Evolutionary conservation across 2,329 filamentous ascomycete genomes (phyloP).

Genomic region (Aspergillus clavatus): DNA sequence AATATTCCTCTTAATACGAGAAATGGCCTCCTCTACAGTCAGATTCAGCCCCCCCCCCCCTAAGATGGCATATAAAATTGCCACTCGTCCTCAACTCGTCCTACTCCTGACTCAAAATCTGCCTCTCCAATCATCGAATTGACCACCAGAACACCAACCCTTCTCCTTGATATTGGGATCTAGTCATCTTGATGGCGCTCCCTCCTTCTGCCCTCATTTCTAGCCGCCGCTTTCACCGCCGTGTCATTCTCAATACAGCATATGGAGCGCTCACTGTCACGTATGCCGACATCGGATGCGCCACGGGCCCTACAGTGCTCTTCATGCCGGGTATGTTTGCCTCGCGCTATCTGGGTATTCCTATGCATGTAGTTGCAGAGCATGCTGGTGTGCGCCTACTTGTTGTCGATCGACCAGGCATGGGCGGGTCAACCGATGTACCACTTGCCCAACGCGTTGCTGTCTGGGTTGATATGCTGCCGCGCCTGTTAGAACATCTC

Average conservation of each 20-base stretch:
- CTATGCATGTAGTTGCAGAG: slow-evolving; percentile 20
- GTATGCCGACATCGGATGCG: slow-evolving; percentile 20
- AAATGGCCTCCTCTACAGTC: no score
- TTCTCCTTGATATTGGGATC: no score
- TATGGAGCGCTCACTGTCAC: slow-evolving; percentile 16
- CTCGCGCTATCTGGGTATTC: slow-evolving; percentile 20
- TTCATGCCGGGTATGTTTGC: slow-evolving; percentile 27
- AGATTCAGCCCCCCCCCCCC: no score
- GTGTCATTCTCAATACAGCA: slow-evolving; percentile 13
- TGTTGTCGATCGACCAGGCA: slow-evolving; percentile 21
- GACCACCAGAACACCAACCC: no score
- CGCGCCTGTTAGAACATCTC: slow-evolving; percentile 35
- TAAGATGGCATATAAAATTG: no score
- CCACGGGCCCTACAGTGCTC: slow-evolving; percentile 11
- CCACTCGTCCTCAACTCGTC: no score
- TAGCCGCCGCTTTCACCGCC: slow-evolving; percentile 18
- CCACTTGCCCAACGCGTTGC: slow-evolving; percentile 32
- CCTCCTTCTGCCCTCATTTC: no score
- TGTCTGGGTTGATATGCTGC: slow-evolving; percentile 41
- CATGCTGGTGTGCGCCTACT: slow-evolving; percentile 21
- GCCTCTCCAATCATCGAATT: no score
- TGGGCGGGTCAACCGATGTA: slow-evolving; percentile 41
- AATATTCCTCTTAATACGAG: no score
- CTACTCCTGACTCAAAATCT: no score
- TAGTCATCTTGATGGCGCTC: no score